Evolutionary conservation across 2,329 filamentous ascomycete species (phyloP).

Genomic region (Orbilia quercus): DNA sequence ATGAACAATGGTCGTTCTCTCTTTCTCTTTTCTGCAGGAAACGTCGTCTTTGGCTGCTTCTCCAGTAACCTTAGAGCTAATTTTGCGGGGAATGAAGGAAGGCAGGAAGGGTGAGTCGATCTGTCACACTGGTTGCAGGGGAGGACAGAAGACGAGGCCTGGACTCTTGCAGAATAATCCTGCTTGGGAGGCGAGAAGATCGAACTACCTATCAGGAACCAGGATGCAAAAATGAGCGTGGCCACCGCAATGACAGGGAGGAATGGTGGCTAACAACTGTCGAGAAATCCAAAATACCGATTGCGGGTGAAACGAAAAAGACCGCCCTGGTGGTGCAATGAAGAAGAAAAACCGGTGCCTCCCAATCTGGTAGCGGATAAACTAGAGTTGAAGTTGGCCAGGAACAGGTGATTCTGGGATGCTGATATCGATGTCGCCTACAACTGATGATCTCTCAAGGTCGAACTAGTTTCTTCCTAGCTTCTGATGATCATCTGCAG

Average conservation of each 20-base stretch:
- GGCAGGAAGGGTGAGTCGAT: slow-evolving; percentile 35
- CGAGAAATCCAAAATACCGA: no score
- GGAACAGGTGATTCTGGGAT: slow-evolving; percentile 1
- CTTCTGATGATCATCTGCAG: slow-evolving; percentile 37
- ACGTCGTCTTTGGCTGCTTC: slow-evolving; percentile 21
- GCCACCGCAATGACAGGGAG: slow-evolving; percentile 27
- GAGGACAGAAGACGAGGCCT: slow-evolving; percentile 26
- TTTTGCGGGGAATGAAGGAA: slow-evolving; percentile 40
- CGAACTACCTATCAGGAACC: slow-evolving; percentile 25
- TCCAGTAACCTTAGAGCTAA: slow-evolving; percentile 23
- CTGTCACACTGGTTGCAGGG: slow-evolving; percentile 40
- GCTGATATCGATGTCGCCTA: slow-evolving; percentile 43
- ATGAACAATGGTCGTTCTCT: slow-evolving; percentile 45
- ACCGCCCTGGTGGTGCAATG: not conserved
- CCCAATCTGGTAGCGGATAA: no score
- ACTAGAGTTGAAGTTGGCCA: not conserved
- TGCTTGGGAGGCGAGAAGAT: slow-evolving; percentile 44
- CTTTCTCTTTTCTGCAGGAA: slow-evolving; percentile 26
- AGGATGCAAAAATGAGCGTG: slow-evolving; percentile 32
- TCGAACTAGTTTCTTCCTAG: slow-evolving; percentile 17
- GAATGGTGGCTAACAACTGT: not conserved
- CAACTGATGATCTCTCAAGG: slow-evolving; percentile 28
- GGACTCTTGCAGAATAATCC: slow-evolving; percentile 23
- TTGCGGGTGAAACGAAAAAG: no score
- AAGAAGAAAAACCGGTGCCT: not conserved